A percentile compares a stretch with the other conserved stretches of the same genome.
phyloP scores from a whole-genome alignment of 768 basidiomycete genomes.

The Mycena polygramma region DNA sequence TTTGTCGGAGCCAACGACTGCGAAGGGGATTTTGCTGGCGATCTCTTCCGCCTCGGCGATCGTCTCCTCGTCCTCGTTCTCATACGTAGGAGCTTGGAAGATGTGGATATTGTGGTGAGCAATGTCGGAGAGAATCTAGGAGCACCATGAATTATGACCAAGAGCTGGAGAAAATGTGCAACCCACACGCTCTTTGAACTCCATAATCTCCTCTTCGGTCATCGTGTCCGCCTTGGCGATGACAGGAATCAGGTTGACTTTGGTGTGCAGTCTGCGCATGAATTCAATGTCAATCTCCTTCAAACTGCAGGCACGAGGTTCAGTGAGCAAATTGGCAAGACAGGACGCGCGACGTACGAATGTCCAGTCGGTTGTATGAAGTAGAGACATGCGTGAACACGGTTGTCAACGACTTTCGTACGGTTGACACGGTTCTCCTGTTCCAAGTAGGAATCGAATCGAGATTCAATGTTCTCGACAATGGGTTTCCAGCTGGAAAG shows the following conservation, averaged over 20 bases:
- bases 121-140: conserved; percentile 92
- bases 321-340: conserved; percentile 29
- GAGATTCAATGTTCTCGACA: conserved; percentile 96
- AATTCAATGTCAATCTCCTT: conserved; percentile 99
- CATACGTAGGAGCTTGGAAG: conserved; percentile 97
- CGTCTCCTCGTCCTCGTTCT: conserved; percentile 99
- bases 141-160: conserved; percentile 13
- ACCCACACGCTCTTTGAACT: conserved; percentile 91
- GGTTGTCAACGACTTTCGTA: conserved; percentile 93
- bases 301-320: conserved; percentile 64
- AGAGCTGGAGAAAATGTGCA: conserved; percentile 2
- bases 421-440: conserved; percentile 99
- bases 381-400: conserved; percentile 98
- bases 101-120: conserved; percentile 96
- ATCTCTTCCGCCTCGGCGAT: conserved; percentile 98
- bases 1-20: conserved; percentile 94
- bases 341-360: conserved; percentile 70
- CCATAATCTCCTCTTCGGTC: conserved; percentile 93
- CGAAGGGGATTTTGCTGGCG: conserved; percentile 97
- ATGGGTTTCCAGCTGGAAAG: conserved; percentile 94
- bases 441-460: conserved; percentile 97
- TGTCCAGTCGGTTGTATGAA: conserved; percentile 99
- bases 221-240: conserved; percentile 99
- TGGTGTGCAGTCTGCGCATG: conserved; percentile 97
- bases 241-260: conserved; percentile 98